Evolutionary conservation across 169 alveolate genomes (phyloP), one percentile per base, ranked within the genome.

Genomic region (Eimeria necatrix): DNA sequence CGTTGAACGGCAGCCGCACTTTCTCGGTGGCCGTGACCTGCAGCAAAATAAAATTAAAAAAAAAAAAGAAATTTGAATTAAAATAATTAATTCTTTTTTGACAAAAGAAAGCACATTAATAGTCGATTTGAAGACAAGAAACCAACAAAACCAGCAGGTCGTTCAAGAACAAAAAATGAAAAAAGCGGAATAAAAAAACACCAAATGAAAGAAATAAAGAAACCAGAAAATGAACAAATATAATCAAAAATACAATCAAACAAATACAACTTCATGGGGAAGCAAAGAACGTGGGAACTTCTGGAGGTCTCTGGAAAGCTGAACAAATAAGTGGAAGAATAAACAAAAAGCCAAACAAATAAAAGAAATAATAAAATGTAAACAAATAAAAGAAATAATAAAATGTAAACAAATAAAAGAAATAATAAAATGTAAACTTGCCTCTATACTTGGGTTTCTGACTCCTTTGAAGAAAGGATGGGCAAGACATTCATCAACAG

Each of bases 401-500:
- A 51, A 32, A 0, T n/a, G 5, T 3, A 2, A n/a, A 6, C 0
- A 14, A 32, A 41, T 9, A 74, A 16, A 41, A 74, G 24, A 46
- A 46, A 6, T 41, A 46, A 20, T 20, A 10, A 24, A 10, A 74
- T 22, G 8, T 3, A 74, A 4, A 48, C 56, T 26, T 8, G 71
- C 96, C 91, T 97, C 98, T 93, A 94, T 96, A 48, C 95, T 92
- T 64, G 96, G 96, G 95, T 96, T 97, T 73, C 98, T 96, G 41
- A 98, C 98, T 68, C 97, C 98, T 73, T 97, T 98, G 92, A 99
- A 98, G 95, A 98, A 98, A 9, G 99, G 99, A 94, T 98, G 99
- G 64, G 97, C 96, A n/a, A 99, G 96, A 22, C 99, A 99, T 24
- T 98, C 98, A 46, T 97, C 98, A 85, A 98, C 98, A 20, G 99